Percentiles rank a stretch among this genome's conserved stretches.
phyloP scores from a whole-genome alignment of 331 rosid species.

The Acacia concinna region DNA sequence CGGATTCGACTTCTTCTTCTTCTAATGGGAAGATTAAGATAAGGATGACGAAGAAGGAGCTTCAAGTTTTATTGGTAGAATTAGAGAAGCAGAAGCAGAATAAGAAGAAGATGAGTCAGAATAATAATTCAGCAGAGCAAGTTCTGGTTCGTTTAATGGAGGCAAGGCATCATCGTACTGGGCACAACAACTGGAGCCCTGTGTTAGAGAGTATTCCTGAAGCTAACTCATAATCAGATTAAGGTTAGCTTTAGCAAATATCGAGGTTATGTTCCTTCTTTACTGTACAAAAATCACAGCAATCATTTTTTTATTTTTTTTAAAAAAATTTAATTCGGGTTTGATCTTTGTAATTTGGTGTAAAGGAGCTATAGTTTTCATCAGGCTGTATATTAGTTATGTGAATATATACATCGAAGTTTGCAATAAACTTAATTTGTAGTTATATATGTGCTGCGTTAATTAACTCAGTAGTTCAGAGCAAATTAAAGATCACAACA shows the following conservation, averaged over 20 bases:
- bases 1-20: neutral
- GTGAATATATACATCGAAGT: neutral
- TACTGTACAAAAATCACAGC: neutral
- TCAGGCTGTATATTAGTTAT: neutral
- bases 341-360: neutral
- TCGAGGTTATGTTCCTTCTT: neutral
- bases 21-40: neutral
- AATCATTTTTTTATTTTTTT: neutral
- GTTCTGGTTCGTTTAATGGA: slow-evolving; percentile 39
- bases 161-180: slow-evolving; percentile 13
- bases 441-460: neutral
- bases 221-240: slow-evolving; percentile 24
- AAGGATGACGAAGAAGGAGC: neutral
- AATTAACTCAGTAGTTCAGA: neutral
- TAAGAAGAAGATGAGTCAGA: neutral
- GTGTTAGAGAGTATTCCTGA: slow-evolving; percentile 65
- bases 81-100: neutral
- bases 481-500: neutral
- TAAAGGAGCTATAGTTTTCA: neutral
- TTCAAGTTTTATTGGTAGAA: neutral
- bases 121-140: slow-evolving; percentile 41
- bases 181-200: slow-evolving; percentile 58
- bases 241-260: neutral
- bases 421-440: neutral
- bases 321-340: neutral